Percentiles rank a stretch among this genome's conserved stretches.
Conservation (phyloP, 805 yeast species). For the Wickerhamiella hasegawae region DNA sequence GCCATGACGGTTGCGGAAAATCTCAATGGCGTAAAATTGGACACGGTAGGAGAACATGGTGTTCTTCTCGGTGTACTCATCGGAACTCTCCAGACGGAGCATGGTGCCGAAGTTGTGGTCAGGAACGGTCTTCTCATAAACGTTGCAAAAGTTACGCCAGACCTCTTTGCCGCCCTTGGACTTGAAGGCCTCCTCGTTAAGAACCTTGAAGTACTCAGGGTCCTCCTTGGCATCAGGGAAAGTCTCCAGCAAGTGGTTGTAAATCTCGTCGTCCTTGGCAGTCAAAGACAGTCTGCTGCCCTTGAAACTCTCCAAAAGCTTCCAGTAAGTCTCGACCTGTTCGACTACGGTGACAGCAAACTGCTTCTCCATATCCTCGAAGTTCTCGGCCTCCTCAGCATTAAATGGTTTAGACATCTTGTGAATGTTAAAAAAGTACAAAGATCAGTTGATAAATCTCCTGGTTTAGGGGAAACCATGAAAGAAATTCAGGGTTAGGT, state of each 20-base stretch:
- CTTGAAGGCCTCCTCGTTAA: slow-evolving; percentile 73
- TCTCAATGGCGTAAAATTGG: slow-evolving; percentile 90
- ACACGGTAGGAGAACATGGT: slow-evolving; percentile 84
- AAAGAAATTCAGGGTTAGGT: too few species aligned
- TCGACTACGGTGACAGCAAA: slow-evolving; percentile 95
- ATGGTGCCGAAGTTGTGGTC: slow-evolving; percentile 94
- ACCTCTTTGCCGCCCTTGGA: slow-evolving; percentile 59
- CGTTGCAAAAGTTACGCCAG: slow-evolving; percentile 81
- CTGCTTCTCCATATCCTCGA: slow-evolving; percentile 92
- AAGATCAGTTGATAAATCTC: too few species aligned
- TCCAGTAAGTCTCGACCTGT: slow-evolving; percentile 90
- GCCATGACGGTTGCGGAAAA: slow-evolving; percentile 80
- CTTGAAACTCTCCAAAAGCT: slow-evolving; percentile 48
- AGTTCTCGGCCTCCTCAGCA: slow-evolving; percentile 85
- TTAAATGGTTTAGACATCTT: slow-evolving; percentile 29
- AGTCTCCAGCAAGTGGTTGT: slow-evolving; percentile 30
- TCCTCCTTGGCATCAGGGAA: slow-evolving; percentile 89
- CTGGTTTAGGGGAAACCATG: neutral
- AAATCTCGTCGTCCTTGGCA: slow-evolving; percentile 25
- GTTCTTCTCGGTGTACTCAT: slow-evolving; percentile 66
- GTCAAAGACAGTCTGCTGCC: slow-evolving; percentile 50
- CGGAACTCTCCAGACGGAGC: slow-evolving; percentile 53
- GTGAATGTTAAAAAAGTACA: neutral
- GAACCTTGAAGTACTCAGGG: slow-evolving; percentile 32
- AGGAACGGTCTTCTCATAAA: slow-evolving; percentile 63